phyloP scores from a whole-genome alignment of 345 rosid species.

The Brassica napus region Da-Ae NC_063448.1:501001-501500 shows the following conservation, averaged over 20 bases:
- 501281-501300: constrained; percentile 40
- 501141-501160: constrained; percentile 43
- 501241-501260: constrained; percentile 46
- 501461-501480: constrained; percentile 14
- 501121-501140: constrained; percentile 44
- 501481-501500: constrained; percentile 37
- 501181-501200: constrained; percentile 40
- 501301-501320: constrained; percentile 11
- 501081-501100: constrained; percentile 42
- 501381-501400: constrained; percentile 7
- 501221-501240: constrained; percentile 42
- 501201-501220: constrained; percentile 45
- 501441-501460: constrained; percentile 24
- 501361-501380: constrained; percentile 30
- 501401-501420: constrained; percentile 16
- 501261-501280: constrained; percentile 43
- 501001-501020: background rate
- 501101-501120: constrained; percentile 44
- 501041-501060: constrained; percentile 27
- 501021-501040: background rate
- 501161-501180: constrained; percentile 32
- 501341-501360: constrained; percentile 40
- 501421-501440: constrained; percentile 30
- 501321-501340: constrained; percentile 33
- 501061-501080: constrained; percentile 37